Conservation (phyloP, 495 filamentous ascomycete genomes). For the Elaphomyces granulatus region DNA sequence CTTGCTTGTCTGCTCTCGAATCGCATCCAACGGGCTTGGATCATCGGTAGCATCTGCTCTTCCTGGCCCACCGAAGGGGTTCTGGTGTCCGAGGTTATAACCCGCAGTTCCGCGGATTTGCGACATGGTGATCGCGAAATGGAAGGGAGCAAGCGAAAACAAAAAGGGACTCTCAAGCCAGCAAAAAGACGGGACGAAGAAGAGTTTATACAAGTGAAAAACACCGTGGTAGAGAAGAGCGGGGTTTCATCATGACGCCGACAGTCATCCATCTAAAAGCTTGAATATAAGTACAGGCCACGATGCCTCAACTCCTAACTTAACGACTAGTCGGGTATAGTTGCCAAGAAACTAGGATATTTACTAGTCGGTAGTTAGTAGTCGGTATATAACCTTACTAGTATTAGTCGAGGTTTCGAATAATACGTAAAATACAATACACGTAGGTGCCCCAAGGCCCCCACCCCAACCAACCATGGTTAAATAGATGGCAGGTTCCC, state of each 20-base stretch:
- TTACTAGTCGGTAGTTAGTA: too few species aligned
- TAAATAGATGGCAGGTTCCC: too few species aligned
- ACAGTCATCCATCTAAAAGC: not conserved
- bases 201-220: not conserved
- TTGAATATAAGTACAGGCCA: not conserved
- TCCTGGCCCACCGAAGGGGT: slow-evolving; percentile 53
- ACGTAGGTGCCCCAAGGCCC: too few species aligned
- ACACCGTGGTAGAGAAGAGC: not conserved
- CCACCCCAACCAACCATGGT: too few species aligned
- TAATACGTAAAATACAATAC: too few species aligned
- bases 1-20: slow-evolving; percentile 91
- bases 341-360: not conserved
- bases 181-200: not conserved
- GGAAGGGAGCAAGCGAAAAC: not conserved
- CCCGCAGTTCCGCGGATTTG: slow-evolving; percentile 93
- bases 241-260: not conserved
- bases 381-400: too few species aligned
- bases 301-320: not conserved
- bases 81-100: slow-evolving; percentile 78
- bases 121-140: slow-evolving; percentile 46
- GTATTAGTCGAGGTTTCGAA: too few species aligned
- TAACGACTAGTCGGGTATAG: not conserved
- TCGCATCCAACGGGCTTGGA: slow-evolving; percentile 77
- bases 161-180: not conserved
- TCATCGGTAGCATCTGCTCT: slow-evolving; percentile 50